Evolutionary conservation across 345 rosid species (phyloP), one percentile per base, ranked within the genome.

Genomic region (Hypericum perforatum): DNA sequence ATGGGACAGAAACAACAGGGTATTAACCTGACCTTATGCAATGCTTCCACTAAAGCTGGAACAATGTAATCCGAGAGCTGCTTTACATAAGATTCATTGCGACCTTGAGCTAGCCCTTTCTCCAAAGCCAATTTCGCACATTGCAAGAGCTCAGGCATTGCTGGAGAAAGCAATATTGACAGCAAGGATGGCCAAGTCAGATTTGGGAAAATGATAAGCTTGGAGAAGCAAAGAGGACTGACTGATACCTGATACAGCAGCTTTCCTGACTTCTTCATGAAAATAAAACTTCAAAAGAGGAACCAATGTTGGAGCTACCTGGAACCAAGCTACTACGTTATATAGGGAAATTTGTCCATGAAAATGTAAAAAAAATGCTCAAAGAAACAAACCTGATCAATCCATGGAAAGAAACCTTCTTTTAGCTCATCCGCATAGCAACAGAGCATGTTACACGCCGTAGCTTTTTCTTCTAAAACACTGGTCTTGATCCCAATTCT

Each of bases 261-360:
- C 99, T 79, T 88, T 94, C 78, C 99, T 94, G 52, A 94, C 99
- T 71, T 94, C 99, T 60, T 94, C 99, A 37, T 94, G 99, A 75
- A 94, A 94, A 74, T 94, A 94, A 73, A 94, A 94, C 70, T 94
- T 94, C 57, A 94, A 84, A 54, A 94, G 84, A 29, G 99, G 99
- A 64, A 94, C 99, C 54, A 94, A 57, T 36, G 85, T 94, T 43
- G 89, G 95, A 49, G 97, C 97, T 68, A 94, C 99, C 99, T 94
- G 71, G 12, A 62, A 9, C 40, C 63, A 8, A 66, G 49, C 32
- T 1, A 22, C 32, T 22, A 22, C 4, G 32, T 22, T 22, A 22
- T 1, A 22, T 22, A 22, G 32, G 32, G 32, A 22, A 22, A 22
- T 22, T 22, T 22, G 32, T 22, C 8, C 8, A 10, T 38, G 43